Percentiles rank a stretch among this genome's conserved stretches.
These are phyloP conservation scores for Scheffersomyces stambukii DNA, from an alignment of 1,139 yeast genomes.

Conservation along the genomic window DNA sequence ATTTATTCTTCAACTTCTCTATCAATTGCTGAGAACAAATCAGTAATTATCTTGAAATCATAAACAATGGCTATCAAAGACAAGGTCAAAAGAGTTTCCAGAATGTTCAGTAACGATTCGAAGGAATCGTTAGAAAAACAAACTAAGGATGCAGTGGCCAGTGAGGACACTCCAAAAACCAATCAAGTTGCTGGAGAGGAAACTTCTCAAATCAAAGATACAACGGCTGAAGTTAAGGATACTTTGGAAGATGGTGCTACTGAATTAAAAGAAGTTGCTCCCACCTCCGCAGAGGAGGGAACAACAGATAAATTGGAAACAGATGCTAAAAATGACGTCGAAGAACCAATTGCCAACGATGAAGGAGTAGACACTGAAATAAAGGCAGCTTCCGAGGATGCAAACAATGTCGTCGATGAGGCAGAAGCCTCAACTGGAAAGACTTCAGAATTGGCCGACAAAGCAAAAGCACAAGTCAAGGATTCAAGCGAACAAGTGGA, in stretches of 20 bases:
- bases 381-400: slow-evolving; percentile 7
- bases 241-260: slow-evolving; percentile 11
- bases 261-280: slow-evolving; percentile 6
- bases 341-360: slow-evolving; percentile 9
- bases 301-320: slow-evolving; percentile 6
- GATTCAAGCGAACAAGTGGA: slow-evolving; percentile 24
- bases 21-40: neutral
- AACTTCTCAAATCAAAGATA: no score
- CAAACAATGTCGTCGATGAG: slow-evolving; percentile 8
- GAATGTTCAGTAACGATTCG: slow-evolving; percentile 29
- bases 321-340: slow-evolving; percentile 8
- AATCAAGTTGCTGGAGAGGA: slow-evolving; percentile 11
- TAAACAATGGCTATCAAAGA: slow-evolving; percentile 40
- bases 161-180: slow-evolving; percentile 4
- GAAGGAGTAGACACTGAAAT: slow-evolving; percentile 9
- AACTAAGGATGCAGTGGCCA: no score
- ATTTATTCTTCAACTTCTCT: slow-evolving; percentile 1
- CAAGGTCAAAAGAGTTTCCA: slow-evolving; percentile 44
- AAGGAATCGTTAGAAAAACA: slow-evolving; percentile 11
- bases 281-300: slow-evolving; percentile 9
- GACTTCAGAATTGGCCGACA: slow-evolving; percentile 15
- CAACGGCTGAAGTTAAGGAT: slow-evolving; percentile 9
- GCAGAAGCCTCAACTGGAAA: slow-evolving; percentile 7
- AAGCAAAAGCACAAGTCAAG: slow-evolving; percentile 28
- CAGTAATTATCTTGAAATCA: no score